Evolutionary conservation across 2,329 filamentous ascomycete species (phyloP).

Genomic region (Raffaelea ambrosiae): DNA sequence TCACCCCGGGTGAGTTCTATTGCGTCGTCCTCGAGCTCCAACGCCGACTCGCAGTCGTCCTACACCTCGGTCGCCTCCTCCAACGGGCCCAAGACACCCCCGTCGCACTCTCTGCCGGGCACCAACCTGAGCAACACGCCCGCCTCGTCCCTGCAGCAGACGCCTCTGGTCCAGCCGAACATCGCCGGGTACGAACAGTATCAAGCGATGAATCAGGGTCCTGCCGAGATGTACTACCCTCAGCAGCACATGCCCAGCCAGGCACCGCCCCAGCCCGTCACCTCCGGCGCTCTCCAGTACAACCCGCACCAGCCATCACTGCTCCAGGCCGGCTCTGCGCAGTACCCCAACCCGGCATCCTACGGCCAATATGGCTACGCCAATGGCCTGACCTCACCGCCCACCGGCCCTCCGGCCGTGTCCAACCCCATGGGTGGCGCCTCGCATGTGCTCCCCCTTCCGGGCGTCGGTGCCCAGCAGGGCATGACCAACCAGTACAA

Average conservation of each 20-base stretch:
- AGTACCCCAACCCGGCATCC: constrained; percentile 55
- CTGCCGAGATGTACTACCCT: constrained; percentile 78
- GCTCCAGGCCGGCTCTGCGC: constrained; percentile 61
- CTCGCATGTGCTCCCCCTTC: constrained; percentile 62
- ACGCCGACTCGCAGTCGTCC: constrained; percentile 44
- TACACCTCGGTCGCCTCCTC: constrained; percentile 47
- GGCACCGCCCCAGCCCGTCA: constrained; percentile 67
- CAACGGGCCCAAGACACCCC: constrained; percentile 60
- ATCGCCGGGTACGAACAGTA: constrained; percentile 34
- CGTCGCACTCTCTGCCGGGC: constrained; percentile 59
- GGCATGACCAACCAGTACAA: constrained; percentile 46
- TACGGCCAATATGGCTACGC: constrained; percentile 65
- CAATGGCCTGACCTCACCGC: constrained; percentile 75
- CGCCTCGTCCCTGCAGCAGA: constrained; percentile 25
- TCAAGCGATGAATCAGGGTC: constrained; percentile 70
- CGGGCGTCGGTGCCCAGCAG: constrained; percentile 45
- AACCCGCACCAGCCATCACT: constrained; percentile 62
- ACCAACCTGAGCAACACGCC: constrained; percentile 19
- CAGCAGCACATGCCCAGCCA: constrained; percentile 69
- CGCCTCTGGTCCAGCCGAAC: constrained; percentile 26
- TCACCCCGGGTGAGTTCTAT: constrained; percentile 72
- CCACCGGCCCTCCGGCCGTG: constrained; percentile 53
- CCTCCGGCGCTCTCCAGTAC: constrained; percentile 69
- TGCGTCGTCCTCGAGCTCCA: constrained; percentile 47
- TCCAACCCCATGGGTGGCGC: constrained; percentile 58